Base-by-base conservation (phyloP, 768 basidiomycete species). In the Panaeolus papilionaceus region DNA sequence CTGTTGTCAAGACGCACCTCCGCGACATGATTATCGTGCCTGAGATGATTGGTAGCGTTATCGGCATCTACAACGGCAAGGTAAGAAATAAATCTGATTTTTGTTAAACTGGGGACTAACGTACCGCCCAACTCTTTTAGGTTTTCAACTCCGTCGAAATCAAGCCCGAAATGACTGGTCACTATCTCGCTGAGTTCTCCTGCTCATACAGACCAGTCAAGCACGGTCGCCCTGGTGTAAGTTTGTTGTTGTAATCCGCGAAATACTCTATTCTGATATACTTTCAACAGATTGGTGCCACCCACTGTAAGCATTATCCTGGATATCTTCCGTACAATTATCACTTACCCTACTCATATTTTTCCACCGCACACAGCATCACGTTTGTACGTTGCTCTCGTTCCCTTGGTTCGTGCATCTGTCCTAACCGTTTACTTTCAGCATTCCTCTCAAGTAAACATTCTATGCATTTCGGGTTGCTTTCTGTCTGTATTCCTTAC, bases 1-100 rank as follows among this genome's bases (percentile, higher is more conserved):
- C 95, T 64, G 93, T 96, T 74, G 97, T 99, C 77, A 99, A 99
- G 89, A 99, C 98, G 67, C 98, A 99, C 83, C 87, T 99, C 74
- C 95, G 98, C 76, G 92, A 99, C 84, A 99, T 99, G 98, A 97
- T 99, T 82, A 92, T 99, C 82, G 98, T 99, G 68, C 98, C 98
- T 62, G 98, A 99, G 86, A 99, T 99, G 98, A 98, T 99, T 81
- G 98, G 98, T 69, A 92, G 90, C 75, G 94, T 99, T 72, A 90
- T 98, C 71, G 98, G 98, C 70, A 97, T 99, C 79, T 99, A 99
- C 90, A 97, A 96, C 78, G 95, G 95, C 77, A 97, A 97, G 88
- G 93, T 94, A 76, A 69, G 81, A 79, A 14, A 2, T 67, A 20
- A 39, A 5, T 33, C 33, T 5, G 33, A 33, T 33, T 33, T 33